Evolutionary conservation across 1,284 basidiomycete genomes (phyloP).

Genomic region (Fomitopsis betulina): DNA sequence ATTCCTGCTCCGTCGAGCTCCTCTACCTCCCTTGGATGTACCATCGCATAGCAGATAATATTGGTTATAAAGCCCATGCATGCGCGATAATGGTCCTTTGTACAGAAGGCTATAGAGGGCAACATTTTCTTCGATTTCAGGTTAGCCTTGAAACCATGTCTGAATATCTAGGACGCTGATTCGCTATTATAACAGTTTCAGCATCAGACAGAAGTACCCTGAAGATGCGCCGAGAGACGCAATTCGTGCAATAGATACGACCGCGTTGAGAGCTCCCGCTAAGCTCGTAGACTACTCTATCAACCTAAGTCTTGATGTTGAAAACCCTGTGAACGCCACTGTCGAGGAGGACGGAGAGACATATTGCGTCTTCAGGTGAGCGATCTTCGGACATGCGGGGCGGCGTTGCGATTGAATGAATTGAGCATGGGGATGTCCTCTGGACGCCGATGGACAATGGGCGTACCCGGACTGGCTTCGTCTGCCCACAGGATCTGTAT

Average conservation of each 20-base stretch:
- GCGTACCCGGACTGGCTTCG: conserved; percentile 7
- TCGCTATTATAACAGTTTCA: too few relatives aligned
- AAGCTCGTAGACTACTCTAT: conserved; percentile 5
- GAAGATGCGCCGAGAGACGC: neutral
- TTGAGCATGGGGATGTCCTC: conserved; percentile 5
- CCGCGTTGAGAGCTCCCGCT: neutral
- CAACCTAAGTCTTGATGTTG: neutral
- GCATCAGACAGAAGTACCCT: conserved; percentile 3
- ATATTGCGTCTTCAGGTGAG: neutral
- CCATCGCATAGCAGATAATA: conserved; percentile 2
- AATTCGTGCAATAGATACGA: neutral
- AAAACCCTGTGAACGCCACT: neutral
- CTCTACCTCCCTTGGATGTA: conserved; percentile 3
- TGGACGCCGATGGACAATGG: conserved; percentile 7
- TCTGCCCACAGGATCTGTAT: neutral
- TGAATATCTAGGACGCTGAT: too few relatives aligned
- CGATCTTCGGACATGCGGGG: neutral
- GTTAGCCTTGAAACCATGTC: neutral
- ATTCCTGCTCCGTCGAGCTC: conserved; percentile 4
- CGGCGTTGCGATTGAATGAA: conserved; percentile 3
- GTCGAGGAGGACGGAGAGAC: neutral
- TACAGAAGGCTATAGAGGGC: conserved; percentile 1
- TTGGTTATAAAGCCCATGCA: neutral
- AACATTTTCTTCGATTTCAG: conserved; percentile 5
- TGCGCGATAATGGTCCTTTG: neutral